Conservation (phyloP, 805 yeast genomes). For the Candida silvicultrix region DNA sequence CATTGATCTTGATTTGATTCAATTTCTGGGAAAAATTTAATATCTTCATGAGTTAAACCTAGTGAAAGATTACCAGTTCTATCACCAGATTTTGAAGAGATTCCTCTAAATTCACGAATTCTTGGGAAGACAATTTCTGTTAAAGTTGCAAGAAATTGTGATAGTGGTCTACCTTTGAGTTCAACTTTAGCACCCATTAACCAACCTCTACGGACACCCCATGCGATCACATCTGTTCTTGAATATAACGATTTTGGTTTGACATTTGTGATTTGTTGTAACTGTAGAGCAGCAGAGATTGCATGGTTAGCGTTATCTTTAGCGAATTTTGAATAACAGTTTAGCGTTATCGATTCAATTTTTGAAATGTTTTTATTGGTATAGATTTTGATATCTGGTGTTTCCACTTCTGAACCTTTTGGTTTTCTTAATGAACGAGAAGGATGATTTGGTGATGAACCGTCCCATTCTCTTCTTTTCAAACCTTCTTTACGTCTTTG, state of each 20-base stretch:
- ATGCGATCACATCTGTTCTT: constrained; percentile 71
- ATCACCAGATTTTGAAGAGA: constrained; percentile 75
- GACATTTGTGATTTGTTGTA: constrained; percentile 92
- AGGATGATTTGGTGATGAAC: constrained; percentile 79
- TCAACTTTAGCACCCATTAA: constrained; percentile 86
- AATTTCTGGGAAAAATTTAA: constrained; percentile 86
- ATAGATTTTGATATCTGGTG: constrained; percentile 67
- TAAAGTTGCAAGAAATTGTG: constrained; percentile 79
- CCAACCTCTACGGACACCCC: constrained; percentile 84
- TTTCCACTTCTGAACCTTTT: constrained; percentile 63
- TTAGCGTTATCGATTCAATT: constrained; percentile 60
- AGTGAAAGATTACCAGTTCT: constrained; percentile 78
- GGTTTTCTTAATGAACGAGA: constrained; percentile 79
- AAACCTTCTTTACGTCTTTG: constrained; percentile 50
- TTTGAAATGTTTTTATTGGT: constrained; percentile 67
- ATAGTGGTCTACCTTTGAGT: constrained; percentile 73
- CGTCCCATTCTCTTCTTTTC: constrained; percentile 80
- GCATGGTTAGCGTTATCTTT: constrained; percentile 65
- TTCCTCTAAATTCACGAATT: constrained; percentile 79
- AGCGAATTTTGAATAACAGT: constrained; percentile 72
- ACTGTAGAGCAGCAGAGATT: constrained; percentile 67
- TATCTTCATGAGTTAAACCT: constrained; percentile 73
- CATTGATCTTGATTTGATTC: constrained; percentile 86
- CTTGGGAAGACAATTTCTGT: constrained; percentile 92
- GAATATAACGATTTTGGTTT: constrained; percentile 72